Evolutionary conservation across 2,329 filamentous ascomycete species (phyloP).

Genomic region (Blastomyces percursus): DNA sequence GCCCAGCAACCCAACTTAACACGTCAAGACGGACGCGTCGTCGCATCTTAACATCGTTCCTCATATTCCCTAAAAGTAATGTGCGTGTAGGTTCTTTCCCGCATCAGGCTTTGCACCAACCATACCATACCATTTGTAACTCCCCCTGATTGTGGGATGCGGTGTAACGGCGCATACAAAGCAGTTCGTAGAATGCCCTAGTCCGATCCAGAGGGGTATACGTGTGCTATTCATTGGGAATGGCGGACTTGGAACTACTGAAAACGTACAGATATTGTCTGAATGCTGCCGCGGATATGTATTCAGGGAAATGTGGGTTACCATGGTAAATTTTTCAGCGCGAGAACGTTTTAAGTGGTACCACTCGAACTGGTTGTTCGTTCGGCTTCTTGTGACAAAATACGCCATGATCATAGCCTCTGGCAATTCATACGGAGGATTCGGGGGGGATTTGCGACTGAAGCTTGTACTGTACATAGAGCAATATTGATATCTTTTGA

Average conservation of each 20-base stretch:
- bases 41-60: background rate
- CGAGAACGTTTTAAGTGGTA: background rate
- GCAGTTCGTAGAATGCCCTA: background rate
- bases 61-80: background rate
- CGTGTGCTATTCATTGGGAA: background rate
- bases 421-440: no score
- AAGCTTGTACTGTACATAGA: no score
- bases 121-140: background rate
- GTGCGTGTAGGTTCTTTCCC: background rate
- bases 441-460: no score
- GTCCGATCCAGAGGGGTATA: background rate
- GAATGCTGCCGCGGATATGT: background rate
- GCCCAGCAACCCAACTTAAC: background rate
- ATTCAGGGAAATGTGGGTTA: background rate
- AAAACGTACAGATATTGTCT: background rate
- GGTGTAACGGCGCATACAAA: background rate
- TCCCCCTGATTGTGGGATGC: background rate
- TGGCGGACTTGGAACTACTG: background rate
- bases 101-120: background rate
- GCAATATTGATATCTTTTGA: no score
- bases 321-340: background rate
- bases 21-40: background rate
- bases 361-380: no score
- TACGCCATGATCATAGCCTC: no score
- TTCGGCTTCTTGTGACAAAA: no score